phyloP scores from a whole-genome alignment of 2,329 filamentous ascomycete species.

The Monilinia polystroma region DNA sequence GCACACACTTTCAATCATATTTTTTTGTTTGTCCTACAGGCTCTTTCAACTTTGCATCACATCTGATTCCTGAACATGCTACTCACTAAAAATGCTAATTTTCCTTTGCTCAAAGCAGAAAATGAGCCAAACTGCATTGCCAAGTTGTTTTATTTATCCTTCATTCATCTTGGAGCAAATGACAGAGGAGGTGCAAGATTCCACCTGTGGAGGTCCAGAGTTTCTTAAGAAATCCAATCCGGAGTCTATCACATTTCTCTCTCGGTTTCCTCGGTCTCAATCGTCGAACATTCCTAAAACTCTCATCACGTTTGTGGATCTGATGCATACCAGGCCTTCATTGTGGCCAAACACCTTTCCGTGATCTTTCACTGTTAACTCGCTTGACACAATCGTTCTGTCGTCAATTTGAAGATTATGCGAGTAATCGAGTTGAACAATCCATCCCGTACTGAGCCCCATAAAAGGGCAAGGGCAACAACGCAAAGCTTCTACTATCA shows the following conservation, averaged over 20 bases:
- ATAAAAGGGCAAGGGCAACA: background rate
- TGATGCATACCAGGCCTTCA: background rate
- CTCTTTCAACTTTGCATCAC: constrained; percentile 7
- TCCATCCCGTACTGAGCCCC: background rate
- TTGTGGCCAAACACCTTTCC: too few species aligned
- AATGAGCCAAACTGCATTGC: constrained; percentile 1
- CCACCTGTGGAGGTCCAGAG: background rate
- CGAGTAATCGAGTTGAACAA: background rate
- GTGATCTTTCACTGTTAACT: background rate
- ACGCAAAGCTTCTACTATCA: background rate
- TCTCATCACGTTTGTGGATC: background rate
- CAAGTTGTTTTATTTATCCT: constrained; percentile 1
- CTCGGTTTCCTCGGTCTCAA: background rate
- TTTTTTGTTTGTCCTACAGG: background rate
- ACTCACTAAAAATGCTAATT: constrained; percentile 1
- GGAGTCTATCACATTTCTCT: background rate
- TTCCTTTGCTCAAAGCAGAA: background rate
- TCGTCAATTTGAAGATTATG: background rate
- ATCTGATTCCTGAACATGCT: constrained; percentile 5
- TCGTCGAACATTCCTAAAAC: background rate
- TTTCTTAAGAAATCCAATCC: background rate
- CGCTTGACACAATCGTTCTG: background rate
- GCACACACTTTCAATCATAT: constrained; percentile 6
- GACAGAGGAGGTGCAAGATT: background rate
- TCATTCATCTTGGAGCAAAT: background rate